A percentile compares a stretch with the other conserved stretches of the same genome.
These are phyloP conservation scores for Zea mays DNA, from an alignment of 176 grass and related monocot species.

Conservation along the genomic window DNA sequence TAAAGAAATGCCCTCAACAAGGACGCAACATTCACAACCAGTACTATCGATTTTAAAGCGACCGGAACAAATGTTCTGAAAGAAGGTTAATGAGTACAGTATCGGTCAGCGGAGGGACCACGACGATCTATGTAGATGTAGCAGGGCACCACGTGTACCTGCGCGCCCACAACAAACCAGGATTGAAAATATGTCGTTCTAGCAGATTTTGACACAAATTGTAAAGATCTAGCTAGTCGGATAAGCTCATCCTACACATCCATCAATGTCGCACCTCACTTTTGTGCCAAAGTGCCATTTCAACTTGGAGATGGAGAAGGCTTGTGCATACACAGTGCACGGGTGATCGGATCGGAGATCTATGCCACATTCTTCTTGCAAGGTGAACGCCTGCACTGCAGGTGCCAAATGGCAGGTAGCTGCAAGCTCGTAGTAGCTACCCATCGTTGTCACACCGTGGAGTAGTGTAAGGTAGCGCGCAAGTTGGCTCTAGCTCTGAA, in stretches of 20 bases:
- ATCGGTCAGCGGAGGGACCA: too few relatives aligned
- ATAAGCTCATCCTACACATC: conserved; percentile 5
- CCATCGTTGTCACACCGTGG: too few relatives aligned
- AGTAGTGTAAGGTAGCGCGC: background rate
- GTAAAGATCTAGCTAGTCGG: background rate
- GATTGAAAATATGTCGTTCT: background rate
- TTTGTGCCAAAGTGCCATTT: background rate
- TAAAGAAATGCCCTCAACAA: too few relatives aligned
- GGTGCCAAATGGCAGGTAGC: background rate
- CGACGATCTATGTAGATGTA: too few relatives aligned
- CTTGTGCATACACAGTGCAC: too few relatives aligned
- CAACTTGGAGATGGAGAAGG: background rate
- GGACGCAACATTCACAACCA: too few relatives aligned
- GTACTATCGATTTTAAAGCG: too few relatives aligned
- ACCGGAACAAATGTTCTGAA: too few relatives aligned
- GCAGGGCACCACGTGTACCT: too few relatives aligned
- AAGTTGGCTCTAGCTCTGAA: conserved; percentile 20
- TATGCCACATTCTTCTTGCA: background rate
- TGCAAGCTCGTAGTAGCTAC: background rate
- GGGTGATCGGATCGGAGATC: background rate
- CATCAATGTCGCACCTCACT: conserved; percentile 4
- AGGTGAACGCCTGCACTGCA: background rate
- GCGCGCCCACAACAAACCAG: too few relatives aligned
- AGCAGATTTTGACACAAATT: background rate
- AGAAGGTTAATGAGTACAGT: too few relatives aligned